Evolutionary conservation across 805 yeast species (phyloP).

Genomic region (Starmerella cellae): DNA sequence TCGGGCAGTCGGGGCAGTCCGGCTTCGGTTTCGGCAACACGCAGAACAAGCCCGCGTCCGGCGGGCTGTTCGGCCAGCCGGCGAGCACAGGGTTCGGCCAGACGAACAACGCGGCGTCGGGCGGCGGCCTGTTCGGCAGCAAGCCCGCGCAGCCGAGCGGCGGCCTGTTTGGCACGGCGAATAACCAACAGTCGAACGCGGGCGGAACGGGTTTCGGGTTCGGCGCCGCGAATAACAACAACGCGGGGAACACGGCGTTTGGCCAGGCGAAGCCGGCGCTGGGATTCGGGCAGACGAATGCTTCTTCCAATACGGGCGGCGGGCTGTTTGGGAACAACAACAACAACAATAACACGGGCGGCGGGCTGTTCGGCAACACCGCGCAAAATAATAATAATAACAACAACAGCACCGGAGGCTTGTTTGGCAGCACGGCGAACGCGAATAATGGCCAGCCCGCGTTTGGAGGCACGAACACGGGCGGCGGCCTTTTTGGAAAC

Average conservation of each 20-base stretch:
- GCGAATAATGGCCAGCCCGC: conserved; percentile 10
- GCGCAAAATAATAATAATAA: conserved; percentile 1
- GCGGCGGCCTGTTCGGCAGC: conserved; percentile 19
- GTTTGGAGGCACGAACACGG: conserved; percentile 3
- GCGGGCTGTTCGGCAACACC: conserved; percentile 19
- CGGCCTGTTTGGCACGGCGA: conserved; percentile 26
- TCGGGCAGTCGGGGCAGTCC: conserved; percentile 1
- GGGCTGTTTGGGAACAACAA: conserved; percentile 22
- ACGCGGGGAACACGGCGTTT: neutral
- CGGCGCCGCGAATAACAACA: conserved; percentile 4
- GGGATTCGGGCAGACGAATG: conserved; percentile 19
- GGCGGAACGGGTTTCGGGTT: conserved; percentile 15
- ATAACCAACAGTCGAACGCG: conserved; percentile 3
- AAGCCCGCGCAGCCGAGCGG: conserved; percentile 17
- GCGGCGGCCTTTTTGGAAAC: conserved; percentile 29
- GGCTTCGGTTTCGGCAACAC: conserved; percentile 10
- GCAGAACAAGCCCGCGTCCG: conserved; percentile 4
- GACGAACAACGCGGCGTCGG: neutral
- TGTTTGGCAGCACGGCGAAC: conserved; percentile 28
- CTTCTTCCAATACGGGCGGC: neutral
- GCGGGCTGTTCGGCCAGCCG: conserved; percentile 18
- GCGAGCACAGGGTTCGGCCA: neutral
- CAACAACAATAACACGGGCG: conserved; percentile 18
- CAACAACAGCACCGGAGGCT: conserved; percentile 21
- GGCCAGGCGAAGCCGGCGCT: conserved; percentile 8